Conservation (phyloP, 2,329 filamentous ascomycete genomes). For the Xylaria sp. region DNA sequence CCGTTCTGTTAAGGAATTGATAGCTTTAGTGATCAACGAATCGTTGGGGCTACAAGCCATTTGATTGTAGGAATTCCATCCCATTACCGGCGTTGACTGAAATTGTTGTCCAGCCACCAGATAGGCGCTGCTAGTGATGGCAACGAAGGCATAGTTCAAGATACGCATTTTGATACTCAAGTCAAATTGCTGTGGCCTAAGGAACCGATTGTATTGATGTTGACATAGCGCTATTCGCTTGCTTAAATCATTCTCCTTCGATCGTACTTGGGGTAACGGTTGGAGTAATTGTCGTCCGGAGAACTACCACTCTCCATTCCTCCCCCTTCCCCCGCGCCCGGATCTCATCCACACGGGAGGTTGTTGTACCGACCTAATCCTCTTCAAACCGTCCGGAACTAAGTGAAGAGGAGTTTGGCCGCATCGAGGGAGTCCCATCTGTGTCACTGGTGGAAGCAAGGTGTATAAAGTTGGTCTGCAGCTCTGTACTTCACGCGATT, state of each 20-base stretch:
- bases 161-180: slow-evolving; percentile 10
- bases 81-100: slow-evolving; percentile 33
- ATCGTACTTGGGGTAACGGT: background rate
- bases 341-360: background rate
- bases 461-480: background rate
- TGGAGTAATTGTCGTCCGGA: slow-evolving; percentile 3
- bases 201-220: background rate
- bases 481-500: slow-evolving; percentile 11
- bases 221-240: background rate
- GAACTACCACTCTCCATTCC: background rate
- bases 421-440: slow-evolving; percentile 4
- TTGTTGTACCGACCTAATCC: slow-evolving; percentile 2
- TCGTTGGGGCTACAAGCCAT: slow-evolving; percentile 29
- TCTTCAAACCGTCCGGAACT: background rate
- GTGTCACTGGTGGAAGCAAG: slow-evolving; percentile 21
- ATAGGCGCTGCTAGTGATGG: slow-evolving; percentile 6
- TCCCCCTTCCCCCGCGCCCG: background rate
- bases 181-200: background rate
- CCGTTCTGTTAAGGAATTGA: slow-evolving; percentile 21
- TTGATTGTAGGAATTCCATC: slow-evolving; percentile 34
- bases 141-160: slow-evolving; percentile 8
- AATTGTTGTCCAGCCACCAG: slow-evolving; percentile 22
- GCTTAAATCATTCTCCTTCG: slow-evolving; percentile 1
- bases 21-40: slow-evolving; percentile 13
- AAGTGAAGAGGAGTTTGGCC: background rate